Conservation (phyloP, 164 flowering plant species). For the Vitis riparia region DNA sequence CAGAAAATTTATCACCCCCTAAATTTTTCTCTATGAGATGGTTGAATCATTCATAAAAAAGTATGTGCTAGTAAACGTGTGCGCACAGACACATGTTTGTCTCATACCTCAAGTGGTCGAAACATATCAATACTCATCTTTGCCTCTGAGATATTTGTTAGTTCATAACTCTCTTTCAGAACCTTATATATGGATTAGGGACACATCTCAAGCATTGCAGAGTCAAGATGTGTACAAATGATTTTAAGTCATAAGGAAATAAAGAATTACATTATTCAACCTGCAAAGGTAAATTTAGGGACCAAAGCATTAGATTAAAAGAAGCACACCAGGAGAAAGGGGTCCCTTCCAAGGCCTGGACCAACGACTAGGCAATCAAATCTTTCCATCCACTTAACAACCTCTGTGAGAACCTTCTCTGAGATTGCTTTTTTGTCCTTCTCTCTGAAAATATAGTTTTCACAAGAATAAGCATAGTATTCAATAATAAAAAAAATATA, state of each 20-base stretch:
- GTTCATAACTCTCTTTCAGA: background rate
- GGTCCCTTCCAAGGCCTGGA: slow-evolving; percentile 98
- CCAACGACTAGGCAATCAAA: slow-evolving; percentile 97
- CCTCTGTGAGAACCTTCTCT: slow-evolving; percentile 66
- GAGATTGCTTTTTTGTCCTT: slow-evolving; percentile 51
- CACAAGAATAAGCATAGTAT: slow-evolving; percentile 9
- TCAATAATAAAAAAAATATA: background rate
- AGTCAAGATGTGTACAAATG: background rate
- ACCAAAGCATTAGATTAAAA: slow-evolving; percentile 3
- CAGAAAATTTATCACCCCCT: background rate
- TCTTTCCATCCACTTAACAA: slow-evolving; percentile 96
- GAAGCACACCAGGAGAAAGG: slow-evolving; percentile 78
- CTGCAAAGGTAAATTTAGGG: background rate
- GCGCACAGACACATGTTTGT: background rate
- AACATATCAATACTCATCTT: background rate
- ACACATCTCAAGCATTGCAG: background rate
- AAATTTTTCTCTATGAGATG: background rate
- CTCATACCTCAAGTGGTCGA: background rate
- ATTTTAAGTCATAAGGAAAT: background rate
- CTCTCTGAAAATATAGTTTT: slow-evolving; percentile 45
- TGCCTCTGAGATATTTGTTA: background rate
- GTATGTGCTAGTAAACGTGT: background rate
- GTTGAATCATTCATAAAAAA: background rate
- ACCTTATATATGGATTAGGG: background rate
- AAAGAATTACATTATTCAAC: background rate